These are phyloP conservation scores for Taphrina flavorubra DNA, from an alignment of 1,139 yeast genomes.

Conservation along the genomic window DNA sequence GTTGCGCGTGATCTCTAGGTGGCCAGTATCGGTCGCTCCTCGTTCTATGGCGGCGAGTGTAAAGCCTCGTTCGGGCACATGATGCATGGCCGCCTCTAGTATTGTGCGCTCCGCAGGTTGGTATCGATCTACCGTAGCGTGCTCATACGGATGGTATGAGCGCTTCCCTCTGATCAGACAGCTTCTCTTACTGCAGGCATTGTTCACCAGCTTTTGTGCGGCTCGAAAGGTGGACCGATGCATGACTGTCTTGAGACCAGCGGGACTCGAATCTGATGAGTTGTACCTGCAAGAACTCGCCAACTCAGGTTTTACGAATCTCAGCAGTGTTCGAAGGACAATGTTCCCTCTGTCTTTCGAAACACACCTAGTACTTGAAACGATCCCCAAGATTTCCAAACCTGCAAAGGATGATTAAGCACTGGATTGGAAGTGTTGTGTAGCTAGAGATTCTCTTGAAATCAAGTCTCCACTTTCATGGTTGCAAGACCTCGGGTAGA, in stretches of 20 bases:
- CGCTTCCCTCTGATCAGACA: neutral
- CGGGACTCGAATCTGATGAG: no score
- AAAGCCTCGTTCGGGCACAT: conserved; percentile 76
- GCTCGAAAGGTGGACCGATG: neutral
- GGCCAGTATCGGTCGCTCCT: conserved; percentile 66
- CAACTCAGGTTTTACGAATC: no score
- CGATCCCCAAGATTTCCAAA: no score
- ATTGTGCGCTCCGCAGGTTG: conserved; percentile 54
- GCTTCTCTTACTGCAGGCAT: no score
- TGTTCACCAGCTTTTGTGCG: neutral
- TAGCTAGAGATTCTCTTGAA: no score
- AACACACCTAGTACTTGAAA: no score
- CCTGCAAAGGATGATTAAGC: no score
- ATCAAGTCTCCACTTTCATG: no score
- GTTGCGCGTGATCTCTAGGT: conserved; percentile 70
- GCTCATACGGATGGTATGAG: conserved; percentile 50
- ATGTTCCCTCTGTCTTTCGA: no score
- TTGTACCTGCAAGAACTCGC: no score
- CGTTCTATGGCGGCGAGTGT: conserved; percentile 63
- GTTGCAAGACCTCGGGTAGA: neutral
- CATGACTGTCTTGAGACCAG: neutral
- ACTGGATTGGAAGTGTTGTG: neutral
- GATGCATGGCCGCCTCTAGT: conserved; percentile 57
- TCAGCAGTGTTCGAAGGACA: no score
- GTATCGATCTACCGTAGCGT: conserved; percentile 48